Conservation (phyloP, 2,329 filamentous ascomycete species). For the Pseudovirgaria hyperparasitica region DNA sequence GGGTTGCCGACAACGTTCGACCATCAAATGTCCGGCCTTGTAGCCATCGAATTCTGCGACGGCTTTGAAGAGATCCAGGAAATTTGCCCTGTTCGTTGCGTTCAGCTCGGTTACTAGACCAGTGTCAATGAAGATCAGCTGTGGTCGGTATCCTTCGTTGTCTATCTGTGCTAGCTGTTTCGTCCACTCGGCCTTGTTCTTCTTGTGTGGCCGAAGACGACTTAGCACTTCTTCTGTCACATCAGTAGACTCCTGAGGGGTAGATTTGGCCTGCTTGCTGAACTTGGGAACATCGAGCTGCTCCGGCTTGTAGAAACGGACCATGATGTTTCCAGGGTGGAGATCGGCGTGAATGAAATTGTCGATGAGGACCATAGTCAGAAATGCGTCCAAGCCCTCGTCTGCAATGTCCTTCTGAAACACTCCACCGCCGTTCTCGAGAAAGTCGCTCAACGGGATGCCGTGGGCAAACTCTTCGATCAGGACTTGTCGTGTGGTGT, state of each 20-base stretch:
- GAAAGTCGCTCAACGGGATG: conserved; percentile 78
- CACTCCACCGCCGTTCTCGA: conserved; percentile 80
- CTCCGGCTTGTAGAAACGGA: conserved; percentile 84
- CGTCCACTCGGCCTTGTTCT: conserved; percentile 58
- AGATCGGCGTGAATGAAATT: conserved; percentile 97
- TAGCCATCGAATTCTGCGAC: conserved; percentile 96
- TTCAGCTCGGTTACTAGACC: conserved; percentile 92
- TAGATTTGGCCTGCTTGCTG: conserved; percentile 21
- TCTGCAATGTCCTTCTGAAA: conserved; percentile 92
- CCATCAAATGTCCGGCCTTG: conserved; percentile 89
- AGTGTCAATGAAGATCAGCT: conserved; percentile 95
- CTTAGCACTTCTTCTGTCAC: conserved; percentile 80
- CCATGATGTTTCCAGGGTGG: conserved; percentile 98
- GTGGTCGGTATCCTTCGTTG: conserved; percentile 76
- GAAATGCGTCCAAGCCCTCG: conserved; percentile 87
- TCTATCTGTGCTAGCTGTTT: conserved; percentile 66
- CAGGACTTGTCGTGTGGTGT: conserved; percentile 81
- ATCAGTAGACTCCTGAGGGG: conserved; percentile 45
- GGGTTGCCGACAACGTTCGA: conserved; percentile 84
- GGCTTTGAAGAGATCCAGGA: conserved; percentile 88
- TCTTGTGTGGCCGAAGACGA: conserved; percentile 61
- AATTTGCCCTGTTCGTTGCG: conserved; percentile 72
- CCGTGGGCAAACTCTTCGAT: conserved; percentile 95
- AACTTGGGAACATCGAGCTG: conserved; percentile 52
- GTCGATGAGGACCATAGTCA: conserved; percentile 92